Evolutionary conservation across 148 eudicot genomes (phyloP), one percentile per base, ranked within the genome.

Genomic region (Diospyros lotus): DNA sequence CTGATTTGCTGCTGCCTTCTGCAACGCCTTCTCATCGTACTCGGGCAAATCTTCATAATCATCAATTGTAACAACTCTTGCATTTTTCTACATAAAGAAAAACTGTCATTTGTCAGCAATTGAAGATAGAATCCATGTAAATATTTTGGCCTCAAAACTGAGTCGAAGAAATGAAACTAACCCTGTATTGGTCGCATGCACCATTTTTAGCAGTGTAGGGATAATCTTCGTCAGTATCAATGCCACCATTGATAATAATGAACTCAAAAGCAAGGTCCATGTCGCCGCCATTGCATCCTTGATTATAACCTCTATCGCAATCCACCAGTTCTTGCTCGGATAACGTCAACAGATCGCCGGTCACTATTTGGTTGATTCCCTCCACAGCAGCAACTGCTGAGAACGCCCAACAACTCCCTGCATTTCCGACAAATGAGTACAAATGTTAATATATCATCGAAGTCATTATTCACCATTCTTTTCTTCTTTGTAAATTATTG

Each of bases 351-450:
- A 92, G 63, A 1, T 92, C 85, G 10, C 97, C 97, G 6, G 92
- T 89, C 39, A 78, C 90, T 28, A 92, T 92, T 77, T 88, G 71
- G 78, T 92, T 92, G 40, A 92, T 80, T 46, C 89, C 93, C 79
- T 92, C 97, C 46, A 92, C 92, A 41, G 89, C 89, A 67, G 75
- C 94, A 17, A 89, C 71, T 1, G 97, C 75, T n/a, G 97, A 88
- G 84, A 92, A 92, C 1, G 97, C 97, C 97, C 94, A 92, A 79
- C 97, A 92, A 75, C 97, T 89, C 89, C 97, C 97, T 92, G 72
- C 76, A 87, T 48, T 68, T 18, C 13, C 11, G 8, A 54, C 17
- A 2, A 11, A 28, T 6, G 2, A 3, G 28, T 28, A 28, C 8
- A 55, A 6, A 55, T 48, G 52, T 8, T 48, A 48, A 4, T 48